phyloP scores from a whole-genome alignment of 768 basidiomycete genomes.

The Serendipita sp. region DNA sequence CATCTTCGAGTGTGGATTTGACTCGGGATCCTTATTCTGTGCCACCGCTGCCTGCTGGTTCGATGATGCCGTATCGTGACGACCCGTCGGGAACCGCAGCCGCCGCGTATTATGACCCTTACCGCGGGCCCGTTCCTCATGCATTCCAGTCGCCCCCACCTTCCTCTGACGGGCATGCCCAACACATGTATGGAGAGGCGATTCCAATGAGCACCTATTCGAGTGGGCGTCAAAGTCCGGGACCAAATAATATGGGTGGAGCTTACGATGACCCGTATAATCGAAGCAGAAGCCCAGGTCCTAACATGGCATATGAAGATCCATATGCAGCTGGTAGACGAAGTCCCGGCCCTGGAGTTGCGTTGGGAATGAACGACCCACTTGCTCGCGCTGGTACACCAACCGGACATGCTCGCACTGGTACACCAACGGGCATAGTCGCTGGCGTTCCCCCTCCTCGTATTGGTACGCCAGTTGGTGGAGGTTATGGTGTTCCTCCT shows the following conservation, averaged over 20 bases:
- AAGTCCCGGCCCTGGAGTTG: conserved; percentile 33
- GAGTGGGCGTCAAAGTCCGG: background rate
- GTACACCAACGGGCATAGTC: background rate
- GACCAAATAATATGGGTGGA: background rate
- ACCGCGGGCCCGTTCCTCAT: conserved; percentile 56
- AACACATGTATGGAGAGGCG: conserved; percentile 33
- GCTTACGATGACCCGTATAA: conserved; percentile 3
- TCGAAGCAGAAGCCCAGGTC: conserved; percentile 12
- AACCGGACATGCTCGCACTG: background rate
- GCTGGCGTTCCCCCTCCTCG: background rate
- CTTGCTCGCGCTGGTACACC: background rate
- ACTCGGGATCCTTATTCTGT: conserved; percentile 47
- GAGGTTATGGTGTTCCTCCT: background rate
- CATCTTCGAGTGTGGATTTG: conserved; percentile 24
- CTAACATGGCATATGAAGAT: conserved; percentile 11
- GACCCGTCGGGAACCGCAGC: conserved; percentile 24
- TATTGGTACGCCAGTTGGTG: background rate
- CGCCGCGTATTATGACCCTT: conserved; percentile 57
- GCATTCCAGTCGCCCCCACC: conserved; percentile 27
- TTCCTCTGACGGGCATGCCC: conserved; percentile 19
- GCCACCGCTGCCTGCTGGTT: conserved; percentile 67
- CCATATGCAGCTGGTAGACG: conserved; percentile 18
- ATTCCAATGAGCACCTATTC: conserved; percentile 47
- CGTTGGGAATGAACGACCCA: conserved; percentile 20
- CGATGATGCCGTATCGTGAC: conserved; percentile 57